A percentile compares a stretch with the other conserved stretches of the same genome.
Evolutionary conservation across 306 rosid genomes (phyloP).

Genomic region (Gastrolobium bilobum): DNA sequence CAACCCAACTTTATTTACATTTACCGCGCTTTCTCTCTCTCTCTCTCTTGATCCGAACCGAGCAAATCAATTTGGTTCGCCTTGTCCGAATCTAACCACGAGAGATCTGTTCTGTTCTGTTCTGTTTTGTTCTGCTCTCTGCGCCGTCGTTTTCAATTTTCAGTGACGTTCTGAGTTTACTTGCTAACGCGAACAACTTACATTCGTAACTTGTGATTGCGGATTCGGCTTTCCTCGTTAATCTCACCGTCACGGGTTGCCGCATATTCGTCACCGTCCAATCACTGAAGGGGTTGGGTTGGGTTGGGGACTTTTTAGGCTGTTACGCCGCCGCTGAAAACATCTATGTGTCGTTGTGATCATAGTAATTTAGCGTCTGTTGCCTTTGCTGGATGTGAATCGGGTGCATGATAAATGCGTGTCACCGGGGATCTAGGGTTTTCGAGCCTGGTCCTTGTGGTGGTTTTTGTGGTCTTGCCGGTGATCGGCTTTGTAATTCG

Average conservation of each 20-base stretch:
- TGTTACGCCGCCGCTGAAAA: conserved; percentile 19
- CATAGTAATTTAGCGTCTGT: conserved; percentile 52
- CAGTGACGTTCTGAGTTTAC: conserved; percentile 4
- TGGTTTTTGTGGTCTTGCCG: conserved; percentile 60
- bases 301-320: background rate
- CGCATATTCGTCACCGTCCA: conserved; percentile 33
- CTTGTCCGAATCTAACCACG: conserved; percentile 53
- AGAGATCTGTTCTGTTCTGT: conserved; percentile 13
- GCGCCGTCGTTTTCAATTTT: conserved; percentile 38
- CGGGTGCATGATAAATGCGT: conserved; percentile 78
- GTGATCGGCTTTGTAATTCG: conserved; percentile 62
- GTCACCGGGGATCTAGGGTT: conserved; percentile 86
- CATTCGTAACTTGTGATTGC: background rate
- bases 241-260: conserved; percentile 39
- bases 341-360: conserved; percentile 65
- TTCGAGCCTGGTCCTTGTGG: conserved; percentile 68
- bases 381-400: conserved; percentile 64
- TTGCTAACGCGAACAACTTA: conserved; percentile 6
- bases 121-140: background rate
- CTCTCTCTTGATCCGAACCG: conserved; percentile 40
- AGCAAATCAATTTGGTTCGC: conserved; percentile 23
- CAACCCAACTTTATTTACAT: background rate
- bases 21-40: too few species aligned
- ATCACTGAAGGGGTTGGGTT: background rate
- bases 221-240: background rate